Evolutionary conservation across 202 grass and related monocot genomes (phyloP), one percentile per base, ranked within the genome.

Genomic region (Alloteropsis angusta): DNA sequence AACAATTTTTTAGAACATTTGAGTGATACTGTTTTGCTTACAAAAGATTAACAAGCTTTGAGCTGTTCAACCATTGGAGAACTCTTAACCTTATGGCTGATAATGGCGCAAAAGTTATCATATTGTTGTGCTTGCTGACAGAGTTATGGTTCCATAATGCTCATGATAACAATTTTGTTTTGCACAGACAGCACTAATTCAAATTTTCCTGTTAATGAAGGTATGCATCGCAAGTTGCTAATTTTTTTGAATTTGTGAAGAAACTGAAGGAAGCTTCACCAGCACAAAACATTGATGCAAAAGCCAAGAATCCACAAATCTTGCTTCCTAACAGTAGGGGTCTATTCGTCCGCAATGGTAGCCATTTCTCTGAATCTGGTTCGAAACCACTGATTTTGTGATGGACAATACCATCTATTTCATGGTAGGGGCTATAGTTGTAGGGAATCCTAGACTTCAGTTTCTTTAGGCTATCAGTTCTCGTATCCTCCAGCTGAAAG

Each of bases 231-330:
- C 83, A 86, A 66, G 75, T 90, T 32, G 88, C 64, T 21, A 52
- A 80, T 5, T 90, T 90, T 78, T 90, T 83, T 26, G 74, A 86
- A 69, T 83, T 86, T 32, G 87, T 90, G 75, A 90, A 86, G 75
- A 86, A 70, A 86, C 74, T 83, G 79, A 86, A 90, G 60, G 78
- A 85, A 71, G 69, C 72, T 65, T 49, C 62, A 8, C 35, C 36
- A 22, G 19, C 65, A 35, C 38, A 65, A 76, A 83, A 47, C 36
- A 22, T 18, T 34, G 45, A 49, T n/a, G 35, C 19, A 34, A 65
- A 79, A 59, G 59, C n/a, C 35, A 71, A 59, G 17, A 68, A 46
- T 21, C 74, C 64, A 2, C 75, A 90, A 44, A 42, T 83, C 23
- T 22, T 83, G 48, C 87, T 86, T 86, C 87, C 87, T 47, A 62